Evolutionary conservation across 176 grass and related monocot species (phyloP), one percentile per base, ranked within the genome.

Genomic region (Raddia guianensis): DNA sequence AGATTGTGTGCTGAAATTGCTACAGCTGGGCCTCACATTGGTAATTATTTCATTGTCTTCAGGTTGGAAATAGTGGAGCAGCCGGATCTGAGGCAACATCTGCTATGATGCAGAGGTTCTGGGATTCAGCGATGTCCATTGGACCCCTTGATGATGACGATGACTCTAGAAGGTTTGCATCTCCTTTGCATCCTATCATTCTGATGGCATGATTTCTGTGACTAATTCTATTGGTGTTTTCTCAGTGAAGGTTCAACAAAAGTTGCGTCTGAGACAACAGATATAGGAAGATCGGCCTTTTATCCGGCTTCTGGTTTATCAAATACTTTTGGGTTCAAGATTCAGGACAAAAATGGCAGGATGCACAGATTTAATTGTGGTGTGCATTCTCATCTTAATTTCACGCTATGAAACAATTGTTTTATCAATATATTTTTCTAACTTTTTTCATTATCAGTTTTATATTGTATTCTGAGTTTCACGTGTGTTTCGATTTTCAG

Each of bases 341-440:
- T 99, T 76, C 86, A 99, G 85, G 96, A 99, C 45, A 99, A 95
- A 71, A 84, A 95, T 78, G 90, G 92, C 56, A 92, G 90, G 68
- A 95, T 99, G 92, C 96, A 99, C 78, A 90, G 96, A 74, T 99
- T 95, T 78, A 99, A 99, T 73, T 99, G 92, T 21, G 96, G 96
- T 98, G 86, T 89, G 78, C 75, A 72, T 46, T 64, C 40, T 51
- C 34, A 11, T 78, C 50, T 59, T 37, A 40, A 52, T 47, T 71
- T 72, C 46, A 49, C 20, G 21, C 10, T 35, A 66, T 27, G 53
- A 61, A 66, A 19, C 47, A 60, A 19, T 8, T 62, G 42, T 50
- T 68, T 69, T 50, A 49, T 58, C 3, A 12, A 47, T 14, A 27
- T 63, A 67, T 32, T 42, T 42, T 8, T 40, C 0, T 64, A 8